Evolutionary conservation across 192 early-diverging fungal species (phyloP), one percentile per base, ranked within the genome.

Genomic region (Dispira parvispora): DNA sequence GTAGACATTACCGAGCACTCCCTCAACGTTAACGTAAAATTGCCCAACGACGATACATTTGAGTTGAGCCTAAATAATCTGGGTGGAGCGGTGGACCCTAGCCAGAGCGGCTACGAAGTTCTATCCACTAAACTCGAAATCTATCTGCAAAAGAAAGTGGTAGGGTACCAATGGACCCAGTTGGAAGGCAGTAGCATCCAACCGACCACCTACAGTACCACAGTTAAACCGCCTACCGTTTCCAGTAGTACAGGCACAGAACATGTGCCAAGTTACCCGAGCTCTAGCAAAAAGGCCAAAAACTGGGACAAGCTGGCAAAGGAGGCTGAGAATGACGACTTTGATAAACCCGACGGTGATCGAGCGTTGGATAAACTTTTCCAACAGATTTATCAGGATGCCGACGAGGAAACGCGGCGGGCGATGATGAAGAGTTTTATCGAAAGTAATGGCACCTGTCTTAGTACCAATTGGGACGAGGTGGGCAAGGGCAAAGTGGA

Each of bases 371-470:
- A 96, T 72, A 75, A 84, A 47, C 74, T 97, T 46, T 99, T 99
- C 80, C 88, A 92, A 66, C 74, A 84, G 43, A 90, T 99, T 57
- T 99, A 93, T 71, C 82, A 80, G 63, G 89, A 94, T 68, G 90
- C 92, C 0, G 86, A 83, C 65, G 85, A 88, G 21, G 88, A 99
- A 52, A 87, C 88, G 10, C 78, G 78, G 56, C 77, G 87, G 20
- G 94, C 96, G 0, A 98, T 99, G 96, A 85, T 96, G 81, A 99
- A 99, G 78, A 90, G 88, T 68, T 99, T 89, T 70, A 78, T 85
- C 6, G 96, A 99, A 71, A 90, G 86, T 72, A 91, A 90, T 60
- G 96, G 96, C 26, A 99, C 96, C 0, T 82, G 82, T 55, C 76
- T 99, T 43, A 88, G 84, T 61, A 99, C 94, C 38, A 95, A 99